phyloP scores from a whole-genome alignment of 2,329 filamentous ascomycete species.

The Didymella keratinophila region DNA sequence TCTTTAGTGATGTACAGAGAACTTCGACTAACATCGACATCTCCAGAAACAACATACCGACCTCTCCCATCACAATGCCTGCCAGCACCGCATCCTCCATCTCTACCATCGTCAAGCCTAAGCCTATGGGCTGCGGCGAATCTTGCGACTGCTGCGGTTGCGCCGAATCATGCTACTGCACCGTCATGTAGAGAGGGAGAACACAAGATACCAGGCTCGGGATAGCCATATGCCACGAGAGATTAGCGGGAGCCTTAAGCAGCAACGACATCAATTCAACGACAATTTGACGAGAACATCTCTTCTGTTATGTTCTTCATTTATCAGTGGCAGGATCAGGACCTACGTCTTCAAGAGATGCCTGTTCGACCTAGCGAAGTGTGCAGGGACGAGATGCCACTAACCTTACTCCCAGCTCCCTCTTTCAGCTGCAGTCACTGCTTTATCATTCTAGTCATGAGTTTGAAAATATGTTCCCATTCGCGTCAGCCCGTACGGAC shows the following conservation, averaged over 20 bases:
- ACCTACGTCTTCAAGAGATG: neutral
- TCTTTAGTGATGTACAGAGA: too few relatives aligned
- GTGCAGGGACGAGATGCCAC: too few relatives aligned
- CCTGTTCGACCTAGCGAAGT: neutral
- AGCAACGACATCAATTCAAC: slow-evolving; percentile 3
- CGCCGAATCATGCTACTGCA: slow-evolving; percentile 49
- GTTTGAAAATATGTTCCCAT: neutral
- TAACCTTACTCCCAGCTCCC: neutral
- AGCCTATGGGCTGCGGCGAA: slow-evolving; percentile 48
- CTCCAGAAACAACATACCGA: neutral
- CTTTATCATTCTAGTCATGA: too few relatives aligned
- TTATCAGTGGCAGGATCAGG: neutral
- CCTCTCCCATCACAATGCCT: slow-evolving; percentile 39
- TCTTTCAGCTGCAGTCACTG: too few relatives aligned
- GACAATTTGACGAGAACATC: neutral
- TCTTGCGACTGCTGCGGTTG: slow-evolving; percentile 51
- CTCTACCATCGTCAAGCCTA: slow-evolving; percentile 49
- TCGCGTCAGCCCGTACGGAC: neutral
- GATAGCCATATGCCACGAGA: neutral
- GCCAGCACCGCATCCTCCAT: slow-evolving; percentile 45
- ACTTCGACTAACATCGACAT: neutral
- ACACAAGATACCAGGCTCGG: neutral
- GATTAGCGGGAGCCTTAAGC: neutral
- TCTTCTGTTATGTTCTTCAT: too few relatives aligned
- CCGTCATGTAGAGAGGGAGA: slow-evolving; percentile 40